Evolutionary conservation across 345 rosid genomes (phyloP).

Genomic region (Sapria himalayana): DNA sequence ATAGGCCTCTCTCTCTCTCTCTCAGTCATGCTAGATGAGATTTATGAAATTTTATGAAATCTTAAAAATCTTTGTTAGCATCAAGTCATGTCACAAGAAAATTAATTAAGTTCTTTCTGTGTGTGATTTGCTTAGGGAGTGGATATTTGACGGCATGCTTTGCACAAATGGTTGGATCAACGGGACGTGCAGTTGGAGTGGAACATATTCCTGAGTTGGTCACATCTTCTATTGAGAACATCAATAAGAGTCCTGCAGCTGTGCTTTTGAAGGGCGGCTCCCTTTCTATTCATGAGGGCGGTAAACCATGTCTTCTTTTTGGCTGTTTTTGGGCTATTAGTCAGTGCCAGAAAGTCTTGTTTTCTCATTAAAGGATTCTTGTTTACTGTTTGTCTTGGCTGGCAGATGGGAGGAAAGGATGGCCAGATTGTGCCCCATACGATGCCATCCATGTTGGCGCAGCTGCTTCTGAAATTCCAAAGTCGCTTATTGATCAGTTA

Average conservation of each 20-base stretch:
- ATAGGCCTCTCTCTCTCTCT: no score
- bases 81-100: no score
- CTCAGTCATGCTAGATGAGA: no score
- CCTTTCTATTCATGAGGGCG: constrained; percentile 59
- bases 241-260: constrained; percentile 56
- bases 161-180: constrained; percentile 74
- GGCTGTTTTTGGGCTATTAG: background rate
- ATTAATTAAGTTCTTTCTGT: no score
- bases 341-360: no score
- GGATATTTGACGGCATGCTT: constrained; percentile 93
- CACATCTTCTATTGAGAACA: constrained; percentile 39
- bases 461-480: constrained; percentile 77
- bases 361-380: no score
- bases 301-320: constrained; percentile 18
- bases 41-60: no score
- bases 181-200: constrained; percentile 71
- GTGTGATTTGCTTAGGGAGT: no score
- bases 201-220: constrained; percentile 85
- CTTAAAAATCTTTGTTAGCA: no score
- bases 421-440: constrained; percentile 68
- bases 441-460: constrained; percentile 98
- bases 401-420: constrained; percentile 84
- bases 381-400: no score
- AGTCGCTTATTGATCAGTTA: constrained; percentile 69
- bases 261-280: constrained; percentile 47